Evolutionary conservation across 768 basidiomycete species (phyloP), one percentile per base, ranked within the genome.

Genomic region (Lanmaoa rubissima): DNA sequence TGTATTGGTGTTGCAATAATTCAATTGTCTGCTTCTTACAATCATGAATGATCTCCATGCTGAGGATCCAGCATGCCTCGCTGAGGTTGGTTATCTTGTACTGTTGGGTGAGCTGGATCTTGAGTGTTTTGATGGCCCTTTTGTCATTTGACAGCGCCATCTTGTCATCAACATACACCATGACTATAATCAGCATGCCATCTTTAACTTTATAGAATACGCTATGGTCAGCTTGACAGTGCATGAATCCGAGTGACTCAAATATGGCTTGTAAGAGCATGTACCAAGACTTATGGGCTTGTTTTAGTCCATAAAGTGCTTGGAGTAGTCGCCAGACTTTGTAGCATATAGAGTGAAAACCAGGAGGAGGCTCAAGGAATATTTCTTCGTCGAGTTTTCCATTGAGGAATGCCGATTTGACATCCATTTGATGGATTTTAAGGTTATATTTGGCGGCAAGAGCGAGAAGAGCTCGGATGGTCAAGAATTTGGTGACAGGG

Each of bases 341-440:
- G 34, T 44, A 1, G 1, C 1, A 28, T 28, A 26, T 1, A 19
- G 4, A 12, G 26, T 4, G 12, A 17, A 54, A 61, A 4, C 55
- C 43, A 0, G 65, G 64, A 1, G 69, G 71, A 4, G 65, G 58
- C 1, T 63, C 38, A 48, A 75, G 64, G 51, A 69, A 73, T 4
- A 73, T 65, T 10, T 66, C 61, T n/a, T n/a, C n/a, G n/a, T n/a
- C n/a, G n/a, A n/a, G n/a, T n/a, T n/a, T n/a, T n/a, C n/a, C n/a
- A n/a, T 63, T 38, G 1, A 74, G 50, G n/a, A n/a, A n/a, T n/a
- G 40, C 59, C 10, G 59, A 65, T 34, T 71, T 73, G 1, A 69
- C 59, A 11, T 75, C 64, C 26, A 72, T 68, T 1, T 58, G 56
- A 26, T 67, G 61, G 4, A 74, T 45, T 38, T 55, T 14, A 0